Conservation (phyloP, 176 grass and related monocot species). For the Thalia dealbata region DNA sequence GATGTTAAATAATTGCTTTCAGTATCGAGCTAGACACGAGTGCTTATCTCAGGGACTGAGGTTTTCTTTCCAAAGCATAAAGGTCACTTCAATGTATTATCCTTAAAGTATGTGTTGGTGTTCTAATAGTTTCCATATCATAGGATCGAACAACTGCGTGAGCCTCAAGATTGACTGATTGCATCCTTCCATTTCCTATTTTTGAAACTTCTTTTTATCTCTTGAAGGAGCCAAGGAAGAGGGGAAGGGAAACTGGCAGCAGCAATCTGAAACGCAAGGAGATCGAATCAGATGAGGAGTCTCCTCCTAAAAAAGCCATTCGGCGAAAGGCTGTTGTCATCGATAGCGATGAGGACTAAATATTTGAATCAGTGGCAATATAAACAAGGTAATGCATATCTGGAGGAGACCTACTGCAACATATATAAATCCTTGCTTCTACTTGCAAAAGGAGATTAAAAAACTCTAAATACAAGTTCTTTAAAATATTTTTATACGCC, state of each 20-base stretch:
- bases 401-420: no score
- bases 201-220: background rate
- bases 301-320: constrained; percentile 55
- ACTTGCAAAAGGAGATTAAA: no score
- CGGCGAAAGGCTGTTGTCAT: constrained; percentile 59
- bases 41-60: no score
- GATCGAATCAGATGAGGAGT: constrained; percentile 48
- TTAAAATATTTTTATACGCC: no score
- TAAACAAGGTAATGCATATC: no score
- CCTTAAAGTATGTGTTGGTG: no score
- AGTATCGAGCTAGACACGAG: no score
- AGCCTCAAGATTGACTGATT: background rate
- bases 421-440: no score
- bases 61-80: no score
- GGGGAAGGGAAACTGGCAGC: constrained; percentile 35
- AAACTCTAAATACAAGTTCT: no score
- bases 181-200: background rate
- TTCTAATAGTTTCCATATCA: background rate
- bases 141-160: background rate
- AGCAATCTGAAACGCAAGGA: constrained; percentile 51
- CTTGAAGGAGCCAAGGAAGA: constrained; percentile 46
- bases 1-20: no score
- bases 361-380: background rate
- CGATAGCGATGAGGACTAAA: constrained; percentile 77
- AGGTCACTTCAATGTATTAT: no score